These are phyloP conservation scores for Acanthochlamys bracteata DNA, from an alignment of 106 monocot species.

Conservation along the genomic window DNA sequence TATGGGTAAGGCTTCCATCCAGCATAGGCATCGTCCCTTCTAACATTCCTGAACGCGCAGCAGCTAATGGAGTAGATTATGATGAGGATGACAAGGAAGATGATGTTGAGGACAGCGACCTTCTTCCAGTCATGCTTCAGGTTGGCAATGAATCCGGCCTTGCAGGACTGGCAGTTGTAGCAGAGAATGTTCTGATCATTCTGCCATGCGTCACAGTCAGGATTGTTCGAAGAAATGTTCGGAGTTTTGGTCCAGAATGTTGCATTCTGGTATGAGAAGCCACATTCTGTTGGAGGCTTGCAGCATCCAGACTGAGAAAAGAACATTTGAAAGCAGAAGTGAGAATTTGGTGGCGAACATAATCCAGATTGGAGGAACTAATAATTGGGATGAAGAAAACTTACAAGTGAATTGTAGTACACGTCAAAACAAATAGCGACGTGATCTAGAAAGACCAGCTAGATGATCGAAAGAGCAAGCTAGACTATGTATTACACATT, in stretches of 20 bases:
- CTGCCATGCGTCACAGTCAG: constrained; percentile 2
- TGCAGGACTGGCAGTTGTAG: constrained; percentile 7
- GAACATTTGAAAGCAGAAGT: background rate
- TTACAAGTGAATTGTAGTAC: too few species aligned
- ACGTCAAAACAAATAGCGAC: too few species aligned
- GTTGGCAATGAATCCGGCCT: constrained; percentile 25
- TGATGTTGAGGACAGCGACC: constrained; percentile 42
- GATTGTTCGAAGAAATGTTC: background rate
- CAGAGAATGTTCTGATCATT: constrained; percentile 8
- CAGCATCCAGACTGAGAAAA: constrained; percentile 7
- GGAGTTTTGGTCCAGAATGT: background rate
- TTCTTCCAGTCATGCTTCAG: constrained; percentile 68
- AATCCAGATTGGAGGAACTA: too few species aligned
- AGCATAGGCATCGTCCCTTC: constrained; percentile 27
- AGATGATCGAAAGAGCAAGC: too few species aligned
- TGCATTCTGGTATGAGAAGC: constrained; percentile 1
- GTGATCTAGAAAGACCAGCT: too few species aligned
- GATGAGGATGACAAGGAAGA: constrained; percentile 45
- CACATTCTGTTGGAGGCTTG: constrained; percentile 5
- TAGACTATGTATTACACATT: too few species aligned
- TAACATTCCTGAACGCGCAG: constrained; percentile 61
- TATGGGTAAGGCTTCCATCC: constrained; percentile 29
- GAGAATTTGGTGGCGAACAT: background rate
- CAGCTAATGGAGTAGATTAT: constrained; percentile 55
- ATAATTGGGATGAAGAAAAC: too few species aligned